Evolutionary conservation across 495 filamentous ascomycete species (phyloP).

Genomic region (Tuber calosporum): DNA sequence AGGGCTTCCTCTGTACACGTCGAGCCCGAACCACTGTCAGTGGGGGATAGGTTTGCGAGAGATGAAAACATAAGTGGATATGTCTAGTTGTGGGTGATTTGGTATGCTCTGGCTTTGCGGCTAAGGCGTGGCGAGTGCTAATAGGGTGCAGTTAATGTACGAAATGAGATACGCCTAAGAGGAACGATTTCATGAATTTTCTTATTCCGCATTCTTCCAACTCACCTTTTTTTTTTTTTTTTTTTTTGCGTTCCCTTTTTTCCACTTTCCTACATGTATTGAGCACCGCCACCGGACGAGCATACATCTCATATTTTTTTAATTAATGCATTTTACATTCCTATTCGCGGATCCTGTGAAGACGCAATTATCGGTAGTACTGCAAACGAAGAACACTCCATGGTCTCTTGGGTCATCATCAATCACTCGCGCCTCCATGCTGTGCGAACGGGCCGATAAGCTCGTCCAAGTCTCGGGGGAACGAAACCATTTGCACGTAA

Average conservation of each 20-base stretch:
- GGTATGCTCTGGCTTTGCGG: background rate
- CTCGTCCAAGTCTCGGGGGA: too few relatives aligned
- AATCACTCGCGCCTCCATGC: background rate
- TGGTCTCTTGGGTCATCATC: background rate
- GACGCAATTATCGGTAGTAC: background rate
- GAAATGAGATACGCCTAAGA: background rate
- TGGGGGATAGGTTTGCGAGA: background rate
- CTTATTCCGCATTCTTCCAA: background rate
- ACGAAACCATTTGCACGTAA: too few relatives aligned
- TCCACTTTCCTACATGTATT: background rate
- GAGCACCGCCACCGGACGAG: background rate
- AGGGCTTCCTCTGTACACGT: background rate
- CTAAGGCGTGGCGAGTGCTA: background rate
- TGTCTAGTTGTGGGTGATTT: background rate
- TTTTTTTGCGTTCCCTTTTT: background rate
- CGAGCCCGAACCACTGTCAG: background rate
- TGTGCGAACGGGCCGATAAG: background rate
- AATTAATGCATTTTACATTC: background rate
- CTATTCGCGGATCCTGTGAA: background rate
- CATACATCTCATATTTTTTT: background rate
- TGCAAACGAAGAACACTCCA: background rate
- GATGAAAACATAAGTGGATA: too few relatives aligned
- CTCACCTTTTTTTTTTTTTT: background rate
- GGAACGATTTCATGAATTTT: background rate
- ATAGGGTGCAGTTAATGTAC: background rate